Evolutionary conservation across 768 basidiomycete genomes (phyloP).

Genomic region (Kwoniella newhampshirensis): DNA sequence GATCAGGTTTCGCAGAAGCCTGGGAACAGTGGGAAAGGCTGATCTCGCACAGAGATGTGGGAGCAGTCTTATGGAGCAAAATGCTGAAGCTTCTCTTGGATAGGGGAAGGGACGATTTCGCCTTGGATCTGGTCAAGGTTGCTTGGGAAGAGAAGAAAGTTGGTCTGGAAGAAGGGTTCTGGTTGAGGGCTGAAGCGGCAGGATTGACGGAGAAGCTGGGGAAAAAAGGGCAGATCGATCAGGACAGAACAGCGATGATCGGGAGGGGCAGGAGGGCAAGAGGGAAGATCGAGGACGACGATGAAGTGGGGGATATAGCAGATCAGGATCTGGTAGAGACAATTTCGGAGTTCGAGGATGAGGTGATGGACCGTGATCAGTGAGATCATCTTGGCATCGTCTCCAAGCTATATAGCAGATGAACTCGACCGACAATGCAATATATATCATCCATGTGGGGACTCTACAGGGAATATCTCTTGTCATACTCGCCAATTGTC

Average conservation of each 20-base stretch:
- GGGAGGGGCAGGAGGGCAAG: background rate
- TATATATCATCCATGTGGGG: too few relatives aligned
- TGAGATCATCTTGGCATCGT: too few relatives aligned
- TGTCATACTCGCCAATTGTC: too few relatives aligned
- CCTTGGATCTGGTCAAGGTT: slow-evolving; percentile 11
- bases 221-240: background rate
- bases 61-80: background rate
- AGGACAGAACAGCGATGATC: background rate
- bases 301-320: too few relatives aligned
- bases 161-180: slow-evolving; percentile 9
- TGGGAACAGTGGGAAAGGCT: slow-evolving; percentile 13
- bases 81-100: slow-evolving; percentile 11
- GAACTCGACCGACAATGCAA: too few relatives aligned
- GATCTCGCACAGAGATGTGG: background rate
- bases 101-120: slow-evolving; percentile 8
- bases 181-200: slow-evolving; percentile 7
- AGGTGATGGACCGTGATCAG: too few relatives aligned
- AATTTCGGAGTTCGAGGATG: too few relatives aligned
- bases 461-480: too few relatives aligned
- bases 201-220: slow-evolving; percentile 4
- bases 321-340: too few relatives aligned
- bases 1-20: slow-evolving; percentile 10
- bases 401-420: too few relatives aligned
- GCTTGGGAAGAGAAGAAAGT: slow-evolving; percentile 4
- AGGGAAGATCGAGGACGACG: too few relatives aligned